phyloP scores from a whole-genome alignment of 208 protist species.

The Leishmania guyanensis region DNA sequence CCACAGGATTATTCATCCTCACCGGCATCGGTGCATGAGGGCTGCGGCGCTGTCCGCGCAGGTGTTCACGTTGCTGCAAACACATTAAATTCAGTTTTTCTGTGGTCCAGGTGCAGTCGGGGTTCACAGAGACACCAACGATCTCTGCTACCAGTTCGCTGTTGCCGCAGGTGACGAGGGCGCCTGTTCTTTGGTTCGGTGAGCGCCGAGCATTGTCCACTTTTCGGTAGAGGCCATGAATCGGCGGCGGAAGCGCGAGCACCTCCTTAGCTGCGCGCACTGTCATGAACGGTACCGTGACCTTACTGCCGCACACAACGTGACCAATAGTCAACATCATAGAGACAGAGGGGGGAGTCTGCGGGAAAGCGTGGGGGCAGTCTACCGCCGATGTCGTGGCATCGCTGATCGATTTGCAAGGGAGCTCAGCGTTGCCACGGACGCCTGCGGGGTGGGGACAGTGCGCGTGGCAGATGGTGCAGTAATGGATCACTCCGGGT shows the following conservation, averaged over 20 bases:
- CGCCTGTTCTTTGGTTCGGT: neutral
- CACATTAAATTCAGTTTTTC: constrained; percentile 7
- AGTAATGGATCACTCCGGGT: neutral
- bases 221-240: constrained; percentile 20
- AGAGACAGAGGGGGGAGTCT: neutral
- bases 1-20: neutral
- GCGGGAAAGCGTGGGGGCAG: neutral
- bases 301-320: constrained; percentile 17
- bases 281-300: constrained; percentile 14
- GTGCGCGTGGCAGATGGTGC: neutral
- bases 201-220: neutral
- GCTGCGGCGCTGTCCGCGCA: constrained; percentile 14
- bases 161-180: neutral
- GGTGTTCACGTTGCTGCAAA: constrained; percentile 10
- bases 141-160: neutral
- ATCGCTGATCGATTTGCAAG: neutral
- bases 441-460: too few relatives aligned
- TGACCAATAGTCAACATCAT: constrained; percentile 8
- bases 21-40: constrained; percentile 22
- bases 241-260: constrained; percentile 22
- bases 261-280: constrained; percentile 11
- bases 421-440: neutral
- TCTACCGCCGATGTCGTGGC: neutral
- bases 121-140: neutral
- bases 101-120: neutral